A percentile compares a stretch with the other conserved stretches of the same genome.
phyloP scores from a whole-genome alignment of 2,329 filamentous ascomycete species.

The Sclerotinia subarctica region DNA sequence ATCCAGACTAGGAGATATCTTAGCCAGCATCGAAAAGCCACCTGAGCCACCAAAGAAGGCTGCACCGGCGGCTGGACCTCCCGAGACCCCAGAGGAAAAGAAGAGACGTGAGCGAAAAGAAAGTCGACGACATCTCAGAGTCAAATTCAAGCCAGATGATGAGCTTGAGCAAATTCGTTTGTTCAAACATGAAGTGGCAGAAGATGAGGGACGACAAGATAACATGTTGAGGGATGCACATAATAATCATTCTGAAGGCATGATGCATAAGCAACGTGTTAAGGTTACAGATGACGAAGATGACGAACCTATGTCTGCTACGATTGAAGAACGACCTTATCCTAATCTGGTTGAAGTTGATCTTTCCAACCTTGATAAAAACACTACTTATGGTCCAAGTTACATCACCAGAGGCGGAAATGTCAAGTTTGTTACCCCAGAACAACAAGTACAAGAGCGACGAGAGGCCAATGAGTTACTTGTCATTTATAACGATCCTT shows the following conservation, averaged over 20 bases:
- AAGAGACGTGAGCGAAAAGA: slow-evolving; percentile 69
- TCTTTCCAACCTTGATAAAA: slow-evolving; percentile 39
- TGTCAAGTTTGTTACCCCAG: slow-evolving; percentile 50
- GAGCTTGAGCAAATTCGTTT: slow-evolving; percentile 64
- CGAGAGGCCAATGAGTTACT: slow-evolving; percentile 60
- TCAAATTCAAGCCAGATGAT: slow-evolving; percentile 66
- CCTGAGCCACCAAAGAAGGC: slow-evolving; percentile 36
- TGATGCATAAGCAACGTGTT: slow-evolving; percentile 59
- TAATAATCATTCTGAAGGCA: slow-evolving; percentile 70
- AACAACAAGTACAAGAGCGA: slow-evolving; percentile 54
- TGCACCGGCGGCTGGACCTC: slow-evolving; percentile 32
- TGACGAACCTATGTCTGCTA: slow-evolving; percentile 38
- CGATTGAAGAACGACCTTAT: slow-evolving; percentile 51
- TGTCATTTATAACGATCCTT: slow-evolving; percentile 41
- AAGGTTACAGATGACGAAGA: slow-evolving; percentile 52
- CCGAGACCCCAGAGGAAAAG: slow-evolving; percentile 66
- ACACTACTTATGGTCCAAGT: slow-evolving; percentile 45
- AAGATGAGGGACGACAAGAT: slow-evolving; percentile 64
- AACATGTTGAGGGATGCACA: slow-evolving; percentile 69
- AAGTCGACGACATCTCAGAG: slow-evolving; percentile 64
- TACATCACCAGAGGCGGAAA: slow-evolving; percentile 55
- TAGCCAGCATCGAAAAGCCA: slow-evolving; percentile 38
- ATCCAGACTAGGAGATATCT: slow-evolving; percentile 37
- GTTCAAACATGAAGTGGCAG: slow-evolving; percentile 69
- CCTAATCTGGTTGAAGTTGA: slow-evolving; percentile 47